Base-by-base conservation (phyloP, 768 basidiomycete genomes). In the Termitomyces sp. region DNA sequence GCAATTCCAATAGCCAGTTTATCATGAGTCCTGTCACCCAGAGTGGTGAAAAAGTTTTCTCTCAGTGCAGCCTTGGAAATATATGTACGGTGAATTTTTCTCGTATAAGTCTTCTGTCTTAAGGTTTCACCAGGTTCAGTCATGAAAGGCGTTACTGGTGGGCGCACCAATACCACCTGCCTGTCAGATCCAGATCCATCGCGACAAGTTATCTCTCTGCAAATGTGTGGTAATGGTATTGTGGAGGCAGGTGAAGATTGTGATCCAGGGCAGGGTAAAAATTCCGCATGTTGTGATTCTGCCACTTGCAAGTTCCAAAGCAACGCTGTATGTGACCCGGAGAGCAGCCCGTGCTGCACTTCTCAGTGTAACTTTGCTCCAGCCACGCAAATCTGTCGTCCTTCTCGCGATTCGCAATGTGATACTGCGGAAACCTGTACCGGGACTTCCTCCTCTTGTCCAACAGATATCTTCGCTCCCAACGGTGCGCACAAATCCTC, bases 21-120 rank as follows among this genome's bases (percentile, higher is more conserved):
- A 83, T 96, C 72, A 94, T 96, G 93, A 90, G 83, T 64, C 89
- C 90, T 5, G 83, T 86, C n/a, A 78, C 87, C 12, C 73, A 82
- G 59, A 60, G 76, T 2, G 79, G 78, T 36, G 90, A 94, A 67
- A 80, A 77, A 59, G 67, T 72, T 13, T 96, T 96, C 67, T 92
- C 89, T 0, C 83, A 75, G 13, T 96, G 93, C 72, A 85, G 78
- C 53, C 65, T 94, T 34, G 93, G 93, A 46, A 94, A 94, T 69
- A 85, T 94, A 57, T 94, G 92, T 90, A 64, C 60, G 84, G 71
- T 29, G 29, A 16, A 42, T 47, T 41, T 34, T 42, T 29, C 12
- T 44, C 46, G 29, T 9, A 20, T 22, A 52, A 41, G 29, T 22
- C 22, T 32, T 42, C 34, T 59, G 37, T 55, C 47, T 39, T 41